Percentiles rank a stretch among this genome's conserved stretches.
These are phyloP conservation scores for Stagonosporopsis tanaceti DNA, from an alignment of 2,329 filamentous ascomycete species.

Conservation along the genomic window DNA sequence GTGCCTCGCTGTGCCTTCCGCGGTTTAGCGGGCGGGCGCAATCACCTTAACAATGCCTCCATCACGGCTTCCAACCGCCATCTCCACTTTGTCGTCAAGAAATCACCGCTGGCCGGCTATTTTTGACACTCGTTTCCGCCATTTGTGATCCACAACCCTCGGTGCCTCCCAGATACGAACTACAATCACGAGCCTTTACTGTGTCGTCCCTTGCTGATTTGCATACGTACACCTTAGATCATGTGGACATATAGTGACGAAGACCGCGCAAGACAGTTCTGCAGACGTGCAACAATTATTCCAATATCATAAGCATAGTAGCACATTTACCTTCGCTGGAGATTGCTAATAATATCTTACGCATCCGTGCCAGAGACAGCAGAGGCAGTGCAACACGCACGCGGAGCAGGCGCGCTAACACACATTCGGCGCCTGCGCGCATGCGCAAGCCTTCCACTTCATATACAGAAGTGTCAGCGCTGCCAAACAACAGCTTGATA, in stretches of 20 bases:
- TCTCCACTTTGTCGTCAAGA: conserved; percentile 2
- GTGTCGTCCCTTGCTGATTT: neutral
- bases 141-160: neutral
- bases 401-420: conserved; percentile 3
- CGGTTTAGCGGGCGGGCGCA: neutral
- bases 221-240: conserved; percentile 5
- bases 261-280: conserved; percentile 1
- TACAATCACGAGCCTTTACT: neutral
- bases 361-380: conserved; percentile 15
- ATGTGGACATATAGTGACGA: conserved; percentile 7
- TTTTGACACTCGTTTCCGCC: neutral
- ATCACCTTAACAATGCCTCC: conserved; percentile 7
- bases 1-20: neutral
- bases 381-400: conserved; percentile 21
- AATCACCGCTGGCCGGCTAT: neutral
- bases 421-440: conserved; percentile 5
- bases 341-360: conserved; percentile 19
- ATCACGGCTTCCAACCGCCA: conserved; percentile 1
- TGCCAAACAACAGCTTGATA: neutral
- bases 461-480: conserved; percentile 6
- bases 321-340: neutral
- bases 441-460: conserved; percentile 1
- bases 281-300: neutral
- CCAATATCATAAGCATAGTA: neutral
- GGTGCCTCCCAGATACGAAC: neutral